Evolutionary conservation across 2,329 filamentous ascomycete genomes (phyloP).

Genomic region (Cladosporium halotolerans): DNA sequence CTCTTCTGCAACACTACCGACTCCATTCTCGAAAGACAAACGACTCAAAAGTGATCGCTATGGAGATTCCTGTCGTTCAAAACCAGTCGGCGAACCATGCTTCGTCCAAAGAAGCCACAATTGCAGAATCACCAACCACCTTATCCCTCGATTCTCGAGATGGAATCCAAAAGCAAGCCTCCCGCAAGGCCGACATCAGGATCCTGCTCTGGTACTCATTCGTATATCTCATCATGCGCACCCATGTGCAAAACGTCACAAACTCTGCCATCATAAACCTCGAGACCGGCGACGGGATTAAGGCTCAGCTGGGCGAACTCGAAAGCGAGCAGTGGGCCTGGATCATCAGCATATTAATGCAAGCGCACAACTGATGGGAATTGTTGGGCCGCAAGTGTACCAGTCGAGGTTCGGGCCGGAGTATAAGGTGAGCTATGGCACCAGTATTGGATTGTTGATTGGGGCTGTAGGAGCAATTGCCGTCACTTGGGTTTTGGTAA

Average conservation of each 20-base stretch:
- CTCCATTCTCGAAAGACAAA: too few relatives aligned
- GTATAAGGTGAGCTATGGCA: conserved; percentile 34
- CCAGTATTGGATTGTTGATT: conserved; percentile 31
- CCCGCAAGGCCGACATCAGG: conserved; percentile 30
- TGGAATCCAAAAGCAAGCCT: conserved; percentile 15
- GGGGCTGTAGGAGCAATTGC: conserved; percentile 21
- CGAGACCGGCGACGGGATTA: conserved; percentile 29
- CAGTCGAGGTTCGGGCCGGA: conserved; percentile 35
- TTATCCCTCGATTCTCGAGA: conserved; percentile 22
- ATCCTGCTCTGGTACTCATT: conserved; percentile 30
- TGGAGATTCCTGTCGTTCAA: background rate
- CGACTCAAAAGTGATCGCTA: too few relatives aligned
- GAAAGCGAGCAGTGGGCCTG: conserved; percentile 29
- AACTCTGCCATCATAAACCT: conserved; percentile 33
- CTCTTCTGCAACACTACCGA: too few relatives aligned
- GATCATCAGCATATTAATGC: conserved; percentile 32
- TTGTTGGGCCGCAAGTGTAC: conserved; percentile 38
- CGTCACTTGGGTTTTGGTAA: conserved; percentile 15
- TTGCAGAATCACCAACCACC: conserved; percentile 9
- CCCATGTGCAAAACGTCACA: conserved; percentile 29
- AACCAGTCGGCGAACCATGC: background rate
- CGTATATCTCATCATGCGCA: conserved; percentile 28
- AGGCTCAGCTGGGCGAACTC: conserved; percentile 29
- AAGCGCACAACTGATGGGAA: conserved; percentile 32
- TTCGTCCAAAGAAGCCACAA: background rate